A percentile compares a stretch with the other conserved stretches of the same genome.
Evolutionary conservation across 768 basidiomycete species (phyloP).

Genomic region (Aureoboletus auriporus): DNA sequence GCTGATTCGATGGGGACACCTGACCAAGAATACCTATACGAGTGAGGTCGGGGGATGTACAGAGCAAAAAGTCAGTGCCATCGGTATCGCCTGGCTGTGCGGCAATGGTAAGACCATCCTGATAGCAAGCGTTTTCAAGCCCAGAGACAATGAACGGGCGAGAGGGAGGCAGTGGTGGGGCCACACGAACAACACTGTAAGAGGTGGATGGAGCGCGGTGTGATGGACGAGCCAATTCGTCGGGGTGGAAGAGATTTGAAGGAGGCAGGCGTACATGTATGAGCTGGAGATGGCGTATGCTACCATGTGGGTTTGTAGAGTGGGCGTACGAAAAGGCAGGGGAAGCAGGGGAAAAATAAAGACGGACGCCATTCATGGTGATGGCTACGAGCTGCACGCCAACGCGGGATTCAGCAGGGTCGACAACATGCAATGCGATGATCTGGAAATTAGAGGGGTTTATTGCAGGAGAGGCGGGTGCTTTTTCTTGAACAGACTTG

Average conservation of each 20-base stretch:
- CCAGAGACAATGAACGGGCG: constrained; percentile 57
- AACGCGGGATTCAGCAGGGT: constrained; percentile 60
- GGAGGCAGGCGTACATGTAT: constrained; percentile 80
- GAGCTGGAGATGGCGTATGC: constrained; percentile 51
- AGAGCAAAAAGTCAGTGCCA: constrained; percentile 70
- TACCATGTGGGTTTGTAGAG: constrained; percentile 23
- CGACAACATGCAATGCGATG: constrained; percentile 64
- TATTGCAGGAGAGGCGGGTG: constrained; percentile 70
- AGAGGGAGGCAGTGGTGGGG: constrained; percentile 40
- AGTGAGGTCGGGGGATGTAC: constrained; percentile 71
- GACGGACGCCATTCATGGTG: constrained; percentile 75
- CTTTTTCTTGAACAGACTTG: constrained; percentile 77
- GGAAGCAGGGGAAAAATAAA: constrained; percentile 70
- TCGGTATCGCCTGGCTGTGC: constrained; percentile 75
- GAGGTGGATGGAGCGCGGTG: constrained; percentile 38
- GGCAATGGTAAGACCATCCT: constrained; percentile 61
- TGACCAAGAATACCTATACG: constrained; percentile 69
- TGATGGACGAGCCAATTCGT: constrained; percentile 54
- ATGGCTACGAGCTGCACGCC: constrained; percentile 77
- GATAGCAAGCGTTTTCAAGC: constrained; percentile 62
- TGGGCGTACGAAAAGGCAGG: constrained; percentile 47
- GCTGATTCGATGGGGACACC: constrained; percentile 42
- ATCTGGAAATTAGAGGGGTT: constrained; percentile 69
- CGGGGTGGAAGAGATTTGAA: constrained; percentile 70
- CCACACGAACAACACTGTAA: constrained; percentile 46